A percentile compares a stretch with the other conserved stretches of the same genome.
phyloP scores from a whole-genome alignment of 139 green algal species.

The Asterochloris erici region DNA sequence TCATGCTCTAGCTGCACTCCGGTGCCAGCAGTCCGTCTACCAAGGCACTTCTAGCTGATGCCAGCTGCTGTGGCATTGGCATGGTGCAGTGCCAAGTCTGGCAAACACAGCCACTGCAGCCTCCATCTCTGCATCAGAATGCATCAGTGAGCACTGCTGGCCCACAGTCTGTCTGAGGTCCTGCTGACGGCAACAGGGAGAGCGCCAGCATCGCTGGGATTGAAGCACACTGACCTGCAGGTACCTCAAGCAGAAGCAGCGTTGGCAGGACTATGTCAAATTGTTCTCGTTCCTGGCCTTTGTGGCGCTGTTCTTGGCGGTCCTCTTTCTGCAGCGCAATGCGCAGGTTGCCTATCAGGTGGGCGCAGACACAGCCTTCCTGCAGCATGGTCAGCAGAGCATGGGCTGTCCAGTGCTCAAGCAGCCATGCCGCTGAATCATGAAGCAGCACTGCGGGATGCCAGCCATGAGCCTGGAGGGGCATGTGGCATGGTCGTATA shows the following conservation, averaged over 20 bases:
- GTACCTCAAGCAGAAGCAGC: constrained; percentile 56
- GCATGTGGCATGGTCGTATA: no score
- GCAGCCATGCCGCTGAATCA: no score
- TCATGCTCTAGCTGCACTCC: not conserved
- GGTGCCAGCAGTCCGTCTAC: not conserved
- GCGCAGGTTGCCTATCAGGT: constrained; percentile 56
- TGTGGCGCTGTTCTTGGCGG: constrained; percentile 58
- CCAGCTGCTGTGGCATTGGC: not conserved
- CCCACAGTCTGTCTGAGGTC: not conserved
- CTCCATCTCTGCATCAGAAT: not conserved
- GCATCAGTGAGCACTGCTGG: not conserved
- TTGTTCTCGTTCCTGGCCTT: constrained; percentile 72
- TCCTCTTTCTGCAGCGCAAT: constrained; percentile 68
- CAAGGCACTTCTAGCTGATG: not conserved
- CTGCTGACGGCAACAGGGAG: not conserved
- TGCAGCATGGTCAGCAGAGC: not conserved
- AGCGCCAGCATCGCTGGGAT: not conserved
- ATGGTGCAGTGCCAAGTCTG: not conserved
- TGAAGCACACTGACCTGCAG: not conserved
- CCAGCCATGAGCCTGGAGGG: no score
- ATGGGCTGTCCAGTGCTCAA: no score
- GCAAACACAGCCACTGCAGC: not conserved
- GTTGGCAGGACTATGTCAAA: constrained; percentile 63
- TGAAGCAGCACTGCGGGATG: no score
- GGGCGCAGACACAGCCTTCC: not conserved